These are phyloP conservation scores for Pulveroboletus sp. DNA, from an alignment of 768 basidiomycete species.

Conservation along the genomic window DNA sequence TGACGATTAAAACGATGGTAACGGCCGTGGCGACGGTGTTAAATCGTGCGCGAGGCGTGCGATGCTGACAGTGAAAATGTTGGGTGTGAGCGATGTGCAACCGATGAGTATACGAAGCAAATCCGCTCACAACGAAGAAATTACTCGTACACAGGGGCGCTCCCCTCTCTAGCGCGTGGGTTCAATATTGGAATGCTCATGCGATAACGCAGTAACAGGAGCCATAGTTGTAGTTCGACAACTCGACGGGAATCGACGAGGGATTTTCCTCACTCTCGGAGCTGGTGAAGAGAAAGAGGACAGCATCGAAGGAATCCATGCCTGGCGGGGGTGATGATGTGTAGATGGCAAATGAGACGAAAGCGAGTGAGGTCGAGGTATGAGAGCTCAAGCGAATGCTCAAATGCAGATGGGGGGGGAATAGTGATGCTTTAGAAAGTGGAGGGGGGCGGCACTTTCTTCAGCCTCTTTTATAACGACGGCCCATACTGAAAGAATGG, in stretches of 20 bases:
- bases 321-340: background rate
- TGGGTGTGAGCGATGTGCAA: constrained; percentile 5
- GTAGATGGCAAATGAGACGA: background rate
- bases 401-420: background rate
- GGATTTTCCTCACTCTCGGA: constrained; percentile 4
- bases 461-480: constrained; percentile 16
- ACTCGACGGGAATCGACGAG: constrained; percentile 14
- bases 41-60: constrained; percentile 3
- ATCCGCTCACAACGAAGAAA: constrained; percentile 21
- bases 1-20: constrained; percentile 2
- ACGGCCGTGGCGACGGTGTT: background rate
- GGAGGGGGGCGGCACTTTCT: background rate
- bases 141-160: background rate
- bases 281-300: constrained; percentile 13
- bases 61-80: constrained; percentile 2
- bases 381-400: background rate
- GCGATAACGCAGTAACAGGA: constrained; percentile 16
- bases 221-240: background rate
- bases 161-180: background rate
- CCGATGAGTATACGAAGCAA: background rate
- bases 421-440: constrained; percentile 3
- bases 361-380: background rate
- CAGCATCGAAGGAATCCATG: constrained; percentile 21
- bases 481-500: background rate
- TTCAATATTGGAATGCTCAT: constrained; percentile 3